Base-by-base conservation (phyloP, 768 basidiomycete genomes). In the Aureoboletus auriporus region DNA sequence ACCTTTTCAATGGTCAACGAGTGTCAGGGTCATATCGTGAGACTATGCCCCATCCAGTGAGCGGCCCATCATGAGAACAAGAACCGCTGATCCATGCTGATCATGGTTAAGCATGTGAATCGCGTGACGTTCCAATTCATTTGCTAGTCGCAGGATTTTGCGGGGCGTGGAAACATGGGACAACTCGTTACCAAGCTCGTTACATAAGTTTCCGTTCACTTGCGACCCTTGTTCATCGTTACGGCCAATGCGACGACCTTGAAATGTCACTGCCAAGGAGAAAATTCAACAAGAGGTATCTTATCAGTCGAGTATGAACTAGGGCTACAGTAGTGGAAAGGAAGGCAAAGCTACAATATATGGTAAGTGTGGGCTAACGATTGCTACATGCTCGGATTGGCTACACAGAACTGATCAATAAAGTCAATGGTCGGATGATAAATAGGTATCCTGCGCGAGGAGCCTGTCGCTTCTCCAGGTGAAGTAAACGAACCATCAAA, bases 311-410 rank as follows among this genome's bases (percentile, higher is more conserved):
- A 50, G 16, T 46, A 42, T 46, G 46, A 20, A 35, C 54, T 63
- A 63, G n/a, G 44, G 61, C 52, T 63, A 63, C 61, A 63, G 35
- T 46, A 41, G 46, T 33, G 45, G 33, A 36, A 33, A 44, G 31
- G n/a, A 40, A 42, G 16, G 14, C 12, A 53, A 41, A 28, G 48
- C 49, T 64, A 63, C 62, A 62, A 56, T 60, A 47, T 51, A 50
- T 43, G 36, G 47, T 49, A 43, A 46, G 54, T 47, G 48, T 31
- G 37, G 16, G 39, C 20, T 20, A 47, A 36, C 40, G 48, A 52
- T 48, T 52, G 63, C 64, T 66, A 66, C 63, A 64, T 46, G 49
- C 51, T 47, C 49, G 30, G 47, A 41, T 46, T 51, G 53, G 53
- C 61, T 63, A 66, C 55, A 63, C 43, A 46, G 43, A 59, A 20